Base-by-base conservation (phyloP, 2,329 filamentous ascomycete species). In the Epichloe festucae region DNA sequence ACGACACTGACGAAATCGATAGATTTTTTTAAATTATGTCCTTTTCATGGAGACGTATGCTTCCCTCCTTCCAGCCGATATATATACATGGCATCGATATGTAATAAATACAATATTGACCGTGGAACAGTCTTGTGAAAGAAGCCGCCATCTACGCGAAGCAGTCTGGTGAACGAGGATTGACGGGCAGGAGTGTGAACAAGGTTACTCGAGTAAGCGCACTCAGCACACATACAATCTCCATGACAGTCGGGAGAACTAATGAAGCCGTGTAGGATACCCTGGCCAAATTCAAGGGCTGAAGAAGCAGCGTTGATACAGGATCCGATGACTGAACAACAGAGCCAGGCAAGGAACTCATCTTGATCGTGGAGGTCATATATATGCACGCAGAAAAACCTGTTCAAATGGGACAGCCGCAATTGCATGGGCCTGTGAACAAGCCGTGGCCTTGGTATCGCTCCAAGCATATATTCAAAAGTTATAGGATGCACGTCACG, bases 1-100 rank as follows among this genome's bases (percentile, higher is more conserved):
- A 19, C 34, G 51, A 40, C 36, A 46, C 62, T 67, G 50, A 70
- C 57, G 7, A 54, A 14, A 31, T n/a, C 43, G 21, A 41, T 58
- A 93, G 88, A 84, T 94, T 55, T 94, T 87, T 61, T 74, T 95
- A 53, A 82, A 93, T 63, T 94, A 94, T 57, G 79, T 87, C 57
- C 74, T 93, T 2, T 94, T 95, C 59, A 84, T 95, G 78, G 76
- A 82, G 63, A 74, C 71, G 78, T 80, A 66, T 49, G 72, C 11
- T 10, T 10, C 6, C 36, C 8, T 14, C 3, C 17, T 31, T 23
- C n/a, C 1, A 8, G 39, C 3, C 7, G n/a, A 40, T 35, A 31
- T 31, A 11, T 31, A 31, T 11, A 31, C 27, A 11, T 11, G 8
- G 3, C 8, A 31, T 11, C 10, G 0, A 31, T 3, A 31, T 11